Evolutionary conservation across 768 basidiomycete genomes (phyloP).

Genomic region (Pisolithus orientalis): DNA sequence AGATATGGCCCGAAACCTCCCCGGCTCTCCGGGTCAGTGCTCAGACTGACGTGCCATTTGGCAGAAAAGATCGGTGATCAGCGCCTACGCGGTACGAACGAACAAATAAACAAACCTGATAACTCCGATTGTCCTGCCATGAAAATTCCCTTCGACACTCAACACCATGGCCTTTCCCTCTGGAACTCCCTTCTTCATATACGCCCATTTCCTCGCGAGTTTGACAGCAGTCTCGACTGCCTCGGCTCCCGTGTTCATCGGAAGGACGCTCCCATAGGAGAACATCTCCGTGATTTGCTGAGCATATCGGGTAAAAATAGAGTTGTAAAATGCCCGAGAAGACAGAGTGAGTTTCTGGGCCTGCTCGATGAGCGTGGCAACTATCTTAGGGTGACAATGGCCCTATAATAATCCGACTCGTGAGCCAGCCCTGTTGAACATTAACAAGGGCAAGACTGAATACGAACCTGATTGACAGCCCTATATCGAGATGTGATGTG

Average conservation of each 20-base stretch:
- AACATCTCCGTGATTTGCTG: conserved; percentile 78
- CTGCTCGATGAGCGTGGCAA: conserved; percentile 75
- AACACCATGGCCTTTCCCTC: conserved; percentile 83
- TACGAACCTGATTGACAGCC: conserved; percentile 77
- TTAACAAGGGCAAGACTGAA: conserved; percentile 7
- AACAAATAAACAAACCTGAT: conserved; percentile 50
- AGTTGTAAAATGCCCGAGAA: conserved; percentile 95
- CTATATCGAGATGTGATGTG: conserved; percentile 30
- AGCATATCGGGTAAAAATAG: conserved; percentile 85
- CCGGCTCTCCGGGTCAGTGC: conserved; percentile 88
- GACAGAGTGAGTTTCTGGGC: conserved; percentile 88
- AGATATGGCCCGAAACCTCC: conserved; percentile 90
- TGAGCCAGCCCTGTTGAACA: neutral
- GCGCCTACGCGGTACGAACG: neutral
- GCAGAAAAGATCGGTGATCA: neutral
- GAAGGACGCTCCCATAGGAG: conserved; percentile 91
- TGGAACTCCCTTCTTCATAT: conserved; percentile 75
- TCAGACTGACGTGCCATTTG: conserved; percentile 54
- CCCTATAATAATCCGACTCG: conserved; percentile 38
- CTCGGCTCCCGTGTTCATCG: conserved; percentile 99
- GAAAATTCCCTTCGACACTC: conserved; percentile 88
- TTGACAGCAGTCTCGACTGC: conserved; percentile 98
- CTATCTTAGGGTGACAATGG: conserved; percentile 88
- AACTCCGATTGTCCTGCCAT: conserved; percentile 86
- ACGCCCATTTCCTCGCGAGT: conserved; percentile 95